Percentiles rank a stretch among this genome's conserved stretches.
phyloP scores from a whole-genome alignment of 2,329 filamentous ascomycete species.

The Aspergillus proliferans region DNA sequence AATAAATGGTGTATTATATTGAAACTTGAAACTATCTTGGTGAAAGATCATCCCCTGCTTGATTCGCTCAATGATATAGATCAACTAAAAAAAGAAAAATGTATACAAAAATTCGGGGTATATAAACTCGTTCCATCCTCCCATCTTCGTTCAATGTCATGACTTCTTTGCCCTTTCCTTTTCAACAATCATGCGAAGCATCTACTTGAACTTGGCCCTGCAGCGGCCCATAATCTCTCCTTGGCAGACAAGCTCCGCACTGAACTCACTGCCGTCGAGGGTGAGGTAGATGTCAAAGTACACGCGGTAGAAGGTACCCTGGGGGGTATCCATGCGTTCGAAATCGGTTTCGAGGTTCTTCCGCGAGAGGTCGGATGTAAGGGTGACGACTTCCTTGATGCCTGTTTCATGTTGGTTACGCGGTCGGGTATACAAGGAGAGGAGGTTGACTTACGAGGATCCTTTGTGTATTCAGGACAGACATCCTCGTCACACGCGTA shows the following conservation, averaged over 20 bases:
- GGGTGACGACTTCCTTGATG: constrained; percentile 97
- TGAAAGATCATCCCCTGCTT: neutral
- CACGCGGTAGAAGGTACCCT: constrained; percentile 86
- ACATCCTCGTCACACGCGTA: constrained; percentile 98
- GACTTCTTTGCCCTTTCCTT: no score
- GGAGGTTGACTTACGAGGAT: constrained; percentile 74
- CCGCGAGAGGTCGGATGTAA: constrained; percentile 91
- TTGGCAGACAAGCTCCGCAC: constrained; percentile 96
- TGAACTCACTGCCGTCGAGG: constrained; percentile 95
- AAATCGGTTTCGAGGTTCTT: constrained; percentile 99
- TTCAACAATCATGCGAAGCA: no score
- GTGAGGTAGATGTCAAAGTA: constrained; percentile 74
- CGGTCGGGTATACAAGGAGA: neutral
- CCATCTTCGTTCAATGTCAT: no score
- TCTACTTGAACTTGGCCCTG: constrained; percentile 73
- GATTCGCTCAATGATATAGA: neutral
- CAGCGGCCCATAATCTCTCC: constrained; percentile 98
- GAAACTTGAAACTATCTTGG: neutral
- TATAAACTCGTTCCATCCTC: no score
- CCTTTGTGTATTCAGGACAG: constrained; percentile 97
- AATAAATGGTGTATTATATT: no score
- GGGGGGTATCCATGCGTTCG: constrained; percentile 96
- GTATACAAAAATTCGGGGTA: no score
- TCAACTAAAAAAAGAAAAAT: no score
- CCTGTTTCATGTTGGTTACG: constrained; percentile 47